Evolutionary conservation across 257 asterid species (phyloP), one percentile per base, ranked within the genome.

Genomic region (Fraxinus cuspidata): DNA sequence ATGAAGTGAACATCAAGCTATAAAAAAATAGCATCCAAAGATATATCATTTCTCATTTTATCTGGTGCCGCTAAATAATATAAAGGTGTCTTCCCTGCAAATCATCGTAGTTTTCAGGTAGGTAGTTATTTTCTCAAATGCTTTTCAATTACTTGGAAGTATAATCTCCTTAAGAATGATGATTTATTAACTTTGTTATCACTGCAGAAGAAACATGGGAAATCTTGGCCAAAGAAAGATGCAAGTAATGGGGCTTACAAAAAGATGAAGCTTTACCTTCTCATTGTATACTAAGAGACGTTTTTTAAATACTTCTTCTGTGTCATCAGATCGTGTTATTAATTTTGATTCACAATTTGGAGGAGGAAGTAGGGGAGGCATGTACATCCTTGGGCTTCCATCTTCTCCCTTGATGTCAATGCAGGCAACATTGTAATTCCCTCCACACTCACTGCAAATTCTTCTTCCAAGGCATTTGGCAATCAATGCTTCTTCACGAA

Each of bases 401-500:
- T 88, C 81, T 69, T 90, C 91, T 73, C 86, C 92, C 87, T 89
- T 76, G 79, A 91, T 87, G 81, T 95, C 97, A 78, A 95, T 90
- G 85, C 90, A 89, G 6, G 98, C 99, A 68, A 95, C 86, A 73
- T 95, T 95, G 78, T 89, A 95, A 85, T 92, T 92, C 74, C 91
- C 90, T 75, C 96, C 94, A 81, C 99, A 95, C 80, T 93, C 93
- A 4, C 96, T 86, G 86, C 99, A 95, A 77, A 81, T 93, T 84
- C 99, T 93, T 83, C 99, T 88, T 80, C 98, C 99, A n/a, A 95
- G 94, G 88, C 99, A 95, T 87, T 95, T 95, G 67, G 96, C 98
- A 72, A 95, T 84, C 70, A 92, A 77, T 7, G 97, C 99, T 75
- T 95, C 96, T 85, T 89, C 97, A 74, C 86, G 87, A 68, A 95